Percentiles rank a stretch among this genome's conserved stretches.
These are phyloP conservation scores for Boletales sp. DNA, from an alignment of 768 basidiomycete species.

Conservation along the genomic window DNA sequence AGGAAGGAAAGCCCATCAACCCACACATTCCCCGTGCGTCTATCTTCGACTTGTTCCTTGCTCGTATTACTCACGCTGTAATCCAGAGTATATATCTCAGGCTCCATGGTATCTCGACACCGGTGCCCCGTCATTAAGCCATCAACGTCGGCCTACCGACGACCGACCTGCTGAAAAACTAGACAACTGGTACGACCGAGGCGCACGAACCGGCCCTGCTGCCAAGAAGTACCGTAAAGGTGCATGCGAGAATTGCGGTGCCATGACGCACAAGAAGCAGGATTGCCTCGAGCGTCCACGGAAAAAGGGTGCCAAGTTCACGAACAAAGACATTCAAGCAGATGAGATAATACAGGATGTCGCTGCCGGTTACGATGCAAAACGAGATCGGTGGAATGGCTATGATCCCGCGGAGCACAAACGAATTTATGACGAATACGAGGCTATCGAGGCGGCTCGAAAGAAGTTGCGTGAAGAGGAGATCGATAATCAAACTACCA, in stretches of 20 bases:
- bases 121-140: constrained; percentile 88
- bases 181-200: constrained; percentile 90
- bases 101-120: constrained; percentile 99
- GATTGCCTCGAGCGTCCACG: constrained; percentile 97
- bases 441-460: constrained; percentile 85
- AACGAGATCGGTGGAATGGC: constrained; percentile 98
- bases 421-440: constrained; percentile 89
- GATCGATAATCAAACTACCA: constrained; percentile 96
- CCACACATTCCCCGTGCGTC: constrained; percentile 95
- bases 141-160: constrained; percentile 79
- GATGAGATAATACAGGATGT: constrained; percentile 90
- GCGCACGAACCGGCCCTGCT: constrained; percentile 78
- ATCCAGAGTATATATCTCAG: constrained; percentile 91
- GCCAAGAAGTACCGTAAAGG: constrained; percentile 97
- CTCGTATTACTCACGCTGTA: constrained; percentile 2
- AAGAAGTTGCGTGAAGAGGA: constrained; percentile 93
- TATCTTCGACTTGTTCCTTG: neutral
- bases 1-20: constrained; percentile 94
- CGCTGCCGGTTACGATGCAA: constrained; percentile 79
- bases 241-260: constrained; percentile 98
- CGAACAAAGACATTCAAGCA: constrained; percentile 83
- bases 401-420: constrained; percentile 90
- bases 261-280: constrained; percentile 85
- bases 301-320: constrained; percentile 92
- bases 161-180: constrained; percentile 62